Conservation (phyloP, 192 early-diverging fungal species). For the Coemansia nantahalensis region DNA sequence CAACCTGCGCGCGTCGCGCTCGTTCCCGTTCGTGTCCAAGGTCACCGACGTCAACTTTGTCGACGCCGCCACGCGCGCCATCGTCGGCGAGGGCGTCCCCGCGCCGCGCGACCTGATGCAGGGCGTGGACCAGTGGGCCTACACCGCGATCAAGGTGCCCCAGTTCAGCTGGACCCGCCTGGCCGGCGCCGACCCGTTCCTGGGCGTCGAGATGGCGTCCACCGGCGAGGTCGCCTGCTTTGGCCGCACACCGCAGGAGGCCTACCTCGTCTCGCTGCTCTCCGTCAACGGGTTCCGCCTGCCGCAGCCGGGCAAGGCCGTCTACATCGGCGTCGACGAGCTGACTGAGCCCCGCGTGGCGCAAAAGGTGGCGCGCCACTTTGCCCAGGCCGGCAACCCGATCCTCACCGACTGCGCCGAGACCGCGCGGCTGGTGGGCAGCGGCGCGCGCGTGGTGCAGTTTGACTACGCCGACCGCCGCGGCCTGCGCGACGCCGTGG, state of each 20-base stretch:
- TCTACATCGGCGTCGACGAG: constrained; percentile 72
- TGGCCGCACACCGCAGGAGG: constrained; percentile 84
- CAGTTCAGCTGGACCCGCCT: constrained; percentile 97
- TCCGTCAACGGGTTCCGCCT: constrained; percentile 91
- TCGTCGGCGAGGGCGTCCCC: constrained; percentile 64
- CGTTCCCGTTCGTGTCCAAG: constrained; percentile 98
- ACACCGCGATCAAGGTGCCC: constrained; percentile 91
- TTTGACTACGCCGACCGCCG: constrained; percentile 57
- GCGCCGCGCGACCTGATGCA: constrained; percentile 55
- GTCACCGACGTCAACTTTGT: constrained; percentile 90
- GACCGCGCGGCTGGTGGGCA: constrained; percentile 54
- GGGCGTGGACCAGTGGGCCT: constrained; percentile 49
- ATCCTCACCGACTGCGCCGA: constrained; percentile 66
- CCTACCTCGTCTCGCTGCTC: constrained; percentile 76
- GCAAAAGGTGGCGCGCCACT: constrained; percentile 64
- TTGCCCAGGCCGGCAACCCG: constrained; percentile 59
- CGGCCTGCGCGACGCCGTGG: constrained; percentile 58
- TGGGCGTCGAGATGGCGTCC: constrained; percentile 98
- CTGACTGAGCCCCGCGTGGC: constrained; percentile 71
- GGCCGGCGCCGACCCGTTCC: constrained; percentile 91
- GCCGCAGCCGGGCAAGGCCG: constrained; percentile 60
- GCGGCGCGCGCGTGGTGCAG: constrained; percentile 45
- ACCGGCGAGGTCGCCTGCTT: constrained; percentile 99
- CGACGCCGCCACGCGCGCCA: constrained; percentile 82
- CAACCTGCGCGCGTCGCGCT: constrained; percentile 95